Evolutionary conservation across 129 eudicot genomes (phyloP), one percentile per base, ranked within the genome.

Genomic region (Chrysanthemum makinoi): DNA sequence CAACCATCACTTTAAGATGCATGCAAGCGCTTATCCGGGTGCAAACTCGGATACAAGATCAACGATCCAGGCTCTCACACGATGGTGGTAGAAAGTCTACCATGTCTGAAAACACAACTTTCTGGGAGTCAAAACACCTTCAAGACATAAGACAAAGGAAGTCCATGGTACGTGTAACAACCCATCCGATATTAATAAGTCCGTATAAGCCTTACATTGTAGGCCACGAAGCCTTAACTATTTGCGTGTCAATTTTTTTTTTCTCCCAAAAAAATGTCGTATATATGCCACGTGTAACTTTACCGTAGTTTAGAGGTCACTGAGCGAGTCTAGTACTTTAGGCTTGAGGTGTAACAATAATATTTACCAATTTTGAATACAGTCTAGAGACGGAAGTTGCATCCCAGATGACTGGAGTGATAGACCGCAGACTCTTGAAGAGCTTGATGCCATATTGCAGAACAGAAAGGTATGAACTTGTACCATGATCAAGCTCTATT

Each of bases 21-120:
- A 94, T 94, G 96, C 91, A 88, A 24, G 89, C 97, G 13, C 84
- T 94, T 55, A 72, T 87, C 17, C 83, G 90, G 2, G 91, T 94
- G 53, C 98, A 94, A 76, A 77, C 96, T 22, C 80, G 95, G 7
- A 73, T 94, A 71, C 86, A 88, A 12, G 95, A 87, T 54, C 96
- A 87, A 69, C 83, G 86, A 12, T 85, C 85, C 14, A 75, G 91
- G 50, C 83, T 83, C 20, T 87, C 96, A 2, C 96, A 87, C 10
- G 96, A 93, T 8, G 93, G 79, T 26, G 77, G 78, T 17, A 75
- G 98, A 71, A 85, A 73, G 73, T 89, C 98, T 13, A 79, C 82
- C 86, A 80, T 83, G 80, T 82, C 92, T 3, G 92, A 93, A 60
- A 80, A 83, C 17, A 66, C 84, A 11, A 82, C 30, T 46, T 72